Conservation (phyloP, 1,284 basidiomycete genomes). For the Anthracocystis panici-leucophaei region DNA sequence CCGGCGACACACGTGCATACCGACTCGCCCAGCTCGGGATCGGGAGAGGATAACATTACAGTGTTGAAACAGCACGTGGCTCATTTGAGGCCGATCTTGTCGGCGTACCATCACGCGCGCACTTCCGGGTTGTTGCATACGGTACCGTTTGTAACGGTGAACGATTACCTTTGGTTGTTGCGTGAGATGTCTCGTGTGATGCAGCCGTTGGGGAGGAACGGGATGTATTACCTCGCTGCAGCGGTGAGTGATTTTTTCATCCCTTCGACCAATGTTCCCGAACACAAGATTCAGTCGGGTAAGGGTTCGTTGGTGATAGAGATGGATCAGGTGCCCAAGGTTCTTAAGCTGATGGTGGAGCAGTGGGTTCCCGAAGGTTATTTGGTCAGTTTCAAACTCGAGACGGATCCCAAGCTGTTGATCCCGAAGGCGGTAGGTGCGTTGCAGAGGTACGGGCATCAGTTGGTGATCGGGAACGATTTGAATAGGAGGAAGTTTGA, state of each 20-base stretch:
- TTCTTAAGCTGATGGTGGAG: slow-evolving; percentile 89
- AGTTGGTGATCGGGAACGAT: slow-evolving; percentile 96
- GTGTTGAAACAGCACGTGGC: slow-evolving; percentile 77
- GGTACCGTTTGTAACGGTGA: slow-evolving; percentile 91
- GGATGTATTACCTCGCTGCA: slow-evolving; percentile 95
- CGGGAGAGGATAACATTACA: slow-evolving; percentile 72
- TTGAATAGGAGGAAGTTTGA: slow-evolving; percentile 88
- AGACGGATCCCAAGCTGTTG: slow-evolving; percentile 85
- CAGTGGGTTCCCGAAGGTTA: slow-evolving; percentile 93
- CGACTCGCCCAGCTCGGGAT: slow-evolving; percentile 17
- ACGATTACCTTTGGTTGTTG: slow-evolving; percentile 94
- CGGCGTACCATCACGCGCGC: slow-evolving; percentile 84
- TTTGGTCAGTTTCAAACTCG: slow-evolving; percentile 98
- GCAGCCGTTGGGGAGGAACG: slow-evolving; percentile 77
- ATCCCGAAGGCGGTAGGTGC: slow-evolving; percentile 90
- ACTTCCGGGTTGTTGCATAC: slow-evolving; percentile 81
- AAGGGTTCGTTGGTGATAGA: slow-evolving; percentile 87
- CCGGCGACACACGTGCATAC: slow-evolving; percentile 39
- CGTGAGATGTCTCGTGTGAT: slow-evolving; percentile 79
- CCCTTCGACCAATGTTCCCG: slow-evolving; percentile 87
- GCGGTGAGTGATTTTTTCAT: slow-evolving; percentile 98
- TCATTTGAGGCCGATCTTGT: slow-evolving; percentile 80
- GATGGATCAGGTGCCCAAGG: slow-evolving; percentile 99
- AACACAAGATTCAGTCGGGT: slow-evolving; percentile 97
- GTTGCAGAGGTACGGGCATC: slow-evolving; percentile 92